Percentiles rank a stretch among this genome's conserved stretches.
These are phyloP conservation scores for Stipa capillata DNA, from an alignment of 176 grass and related monocot genomes.

Conservation along the genomic window DNA sequence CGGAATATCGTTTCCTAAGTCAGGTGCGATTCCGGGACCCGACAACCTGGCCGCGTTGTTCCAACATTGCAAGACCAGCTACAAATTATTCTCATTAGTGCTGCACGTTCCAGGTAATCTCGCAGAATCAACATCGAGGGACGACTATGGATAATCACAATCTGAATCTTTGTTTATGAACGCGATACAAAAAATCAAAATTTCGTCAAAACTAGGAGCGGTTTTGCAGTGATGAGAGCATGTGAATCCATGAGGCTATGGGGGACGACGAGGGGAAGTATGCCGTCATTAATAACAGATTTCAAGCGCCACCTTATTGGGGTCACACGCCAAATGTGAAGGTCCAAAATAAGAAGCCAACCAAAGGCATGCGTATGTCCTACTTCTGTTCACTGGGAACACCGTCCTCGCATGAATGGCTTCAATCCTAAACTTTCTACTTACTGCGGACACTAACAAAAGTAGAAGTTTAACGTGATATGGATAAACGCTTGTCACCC, in stretches of 20 bases:
- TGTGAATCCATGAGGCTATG: background rate
- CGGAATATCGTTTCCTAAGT: too few species aligned
- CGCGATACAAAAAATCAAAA: too few species aligned
- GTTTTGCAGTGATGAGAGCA: background rate
- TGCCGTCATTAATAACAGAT: background rate
- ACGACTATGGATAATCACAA: too few species aligned
- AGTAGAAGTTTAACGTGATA: background rate
- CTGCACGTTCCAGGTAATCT: too few species aligned
- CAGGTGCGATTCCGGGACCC: too few species aligned
- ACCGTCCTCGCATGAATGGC: background rate
- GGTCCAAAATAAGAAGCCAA: background rate
- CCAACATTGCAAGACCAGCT: too few species aligned
- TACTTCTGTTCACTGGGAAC: background rate
- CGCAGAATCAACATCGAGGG: too few species aligned
- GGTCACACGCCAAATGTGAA: slow-evolving; percentile 27
- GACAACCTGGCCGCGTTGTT: too few species aligned
- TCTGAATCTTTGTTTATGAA: too few species aligned
- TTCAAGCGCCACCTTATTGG: background rate
- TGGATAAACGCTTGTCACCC: background rate
- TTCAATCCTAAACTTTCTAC: background rate
- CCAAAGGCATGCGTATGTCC: background rate
- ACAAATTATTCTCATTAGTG: too few species aligned
- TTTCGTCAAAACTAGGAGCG: background rate
- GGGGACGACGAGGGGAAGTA: background rate
- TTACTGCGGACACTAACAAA: background rate